Evolutionary conservation across 345 rosid species (phyloP), one percentile per base, ranked within the genome.

Genomic region (Bruguiera sexangula): DNA sequence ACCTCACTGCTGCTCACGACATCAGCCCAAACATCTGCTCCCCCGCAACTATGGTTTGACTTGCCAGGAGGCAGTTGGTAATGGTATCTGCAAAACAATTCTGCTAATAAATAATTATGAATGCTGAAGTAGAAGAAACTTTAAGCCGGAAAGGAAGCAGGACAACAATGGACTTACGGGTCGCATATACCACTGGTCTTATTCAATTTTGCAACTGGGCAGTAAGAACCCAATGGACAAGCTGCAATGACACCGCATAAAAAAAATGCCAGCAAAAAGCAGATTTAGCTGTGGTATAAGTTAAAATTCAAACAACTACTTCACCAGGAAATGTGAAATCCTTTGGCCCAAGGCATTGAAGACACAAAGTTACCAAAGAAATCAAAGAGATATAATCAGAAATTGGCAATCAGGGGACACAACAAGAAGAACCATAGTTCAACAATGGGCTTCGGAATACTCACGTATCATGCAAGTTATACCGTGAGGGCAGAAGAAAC

Each of bases 391-490:
- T 20, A 52, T 6, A 31, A 32, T 19, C 39, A 10, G 52, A 20
- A 20, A 3, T 30, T 31, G 27, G 58, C 15, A 50, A 43, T 22
- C 60, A 56, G 20, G 59, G 13, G 8, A 30, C 30, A 18, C 6
- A 59, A 24, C 32, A 43, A 71, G 13, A 66, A 57, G 60, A 29
- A 66, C 27, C 67, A 36, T 20, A 27, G 37, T 1, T 3, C 22
- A 30, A 20, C 27, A 56, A 58, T 62, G 37, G 53, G 55, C 46
- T 36, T 26, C 11, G 6, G 30, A 46, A 26, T 24, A 86, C 99
- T 87, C 79, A 96, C 99, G 97, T 54, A 96, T 96, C 98, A 96
- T 96, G 84, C 99, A 96, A 55, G 99, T 90, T 55, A 96, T 71
- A 27, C 99, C 99, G 26, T 86, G 92, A 71, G 99, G 99, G 75